Evolutionary conservation across 2,329 filamentous ascomycete species (phyloP).

Genomic region (Penicillium sp.): DNA sequence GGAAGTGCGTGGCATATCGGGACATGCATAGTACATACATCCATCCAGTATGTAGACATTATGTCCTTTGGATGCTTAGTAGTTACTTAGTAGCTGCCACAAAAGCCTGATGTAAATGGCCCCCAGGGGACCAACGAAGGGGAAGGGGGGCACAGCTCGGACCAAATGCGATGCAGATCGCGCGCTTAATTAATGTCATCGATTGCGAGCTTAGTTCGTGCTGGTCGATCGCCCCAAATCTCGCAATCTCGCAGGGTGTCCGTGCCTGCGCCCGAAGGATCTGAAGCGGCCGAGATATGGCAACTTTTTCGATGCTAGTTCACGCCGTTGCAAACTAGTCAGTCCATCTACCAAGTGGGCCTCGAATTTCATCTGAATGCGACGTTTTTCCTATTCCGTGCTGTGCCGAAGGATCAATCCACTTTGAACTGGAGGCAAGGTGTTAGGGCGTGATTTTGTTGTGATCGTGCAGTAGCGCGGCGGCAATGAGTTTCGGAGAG

Average conservation of each 20-base stretch:
- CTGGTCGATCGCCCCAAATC: not conserved
- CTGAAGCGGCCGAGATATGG: not conserved
- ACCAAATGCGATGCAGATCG: slow-evolving; percentile 9
- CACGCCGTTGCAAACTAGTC: not conserved
- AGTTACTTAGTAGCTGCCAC: no score
- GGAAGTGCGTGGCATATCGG: no score
- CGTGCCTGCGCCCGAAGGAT: not conserved
- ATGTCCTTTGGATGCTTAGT: no score
- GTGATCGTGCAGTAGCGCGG: not conserved
- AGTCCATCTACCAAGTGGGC: not conserved
- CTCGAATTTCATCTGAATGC: not conserved
- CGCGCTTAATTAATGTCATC: slow-evolving; percentile 4
- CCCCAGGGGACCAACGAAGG: not conserved
- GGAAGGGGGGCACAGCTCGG: slow-evolving; percentile 1
- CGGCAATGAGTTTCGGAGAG: not conserved
- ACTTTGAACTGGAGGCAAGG: not conserved
- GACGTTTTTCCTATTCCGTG: not conserved
- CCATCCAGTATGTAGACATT: no score
- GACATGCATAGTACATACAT: no score
- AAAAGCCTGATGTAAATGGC: no score
- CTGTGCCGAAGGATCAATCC: not conserved
- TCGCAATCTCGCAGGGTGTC: no score
- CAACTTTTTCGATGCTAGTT: not conserved
- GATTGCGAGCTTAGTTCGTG: not conserved
- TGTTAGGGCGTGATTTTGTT: slow-evolving; percentile 1